Base-by-base conservation (phyloP, 2,329 filamentous ascomycete genomes). In the Diplodia scrobiculata region DNA sequence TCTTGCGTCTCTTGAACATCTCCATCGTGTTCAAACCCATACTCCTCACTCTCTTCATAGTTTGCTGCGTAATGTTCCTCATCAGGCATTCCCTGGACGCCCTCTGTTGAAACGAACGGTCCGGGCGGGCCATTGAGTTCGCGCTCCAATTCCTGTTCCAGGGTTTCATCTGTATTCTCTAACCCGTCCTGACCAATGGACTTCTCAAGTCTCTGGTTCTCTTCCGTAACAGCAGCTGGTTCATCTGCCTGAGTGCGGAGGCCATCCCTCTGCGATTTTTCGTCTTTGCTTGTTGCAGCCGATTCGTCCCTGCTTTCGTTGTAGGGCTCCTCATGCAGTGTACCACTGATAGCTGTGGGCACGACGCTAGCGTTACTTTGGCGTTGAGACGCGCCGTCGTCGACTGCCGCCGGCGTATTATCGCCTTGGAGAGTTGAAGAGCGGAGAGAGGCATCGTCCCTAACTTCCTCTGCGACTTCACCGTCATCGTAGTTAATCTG, bases 401-500 rank as follows among this genome's bases (percentile, higher is more conserved):
- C 68, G 41, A 71, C 67, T n/a, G 41, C 63, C n/a, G 68, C 67
- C n/a, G 64, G 67, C 11, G 68, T 38, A 5, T 73, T 71, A 45
- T 77, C 75, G 41, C 73, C 76, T 67, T 75, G 73, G 5, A 78
- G 70, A 3, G 76, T 78, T 17, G 72, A 71, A 32, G 76, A 75
- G 21, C 71, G 72, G 5, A 73, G 71, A 1, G 74, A 75, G 1
- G 65, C 62, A 19, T 69, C 69, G 34, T 69, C 67, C 17, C 52
- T 50, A 13, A 66, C 52, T 19, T 66, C 66, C 6, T 70, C 68
- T 21, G 70, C 65, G n/a, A 73, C 72, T 47, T 81, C 79, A n/a
- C 76, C 79, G 66, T 85, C 82, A 27, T 82, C 81, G 70, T 84
- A 85, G 67, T 82, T 81, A 70, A 82, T 77, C n/a, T 80, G 67